Conservation (phyloP, 2,329 filamentous ascomycete genomes). For the Neofusicoccum laricinum region DNA sequence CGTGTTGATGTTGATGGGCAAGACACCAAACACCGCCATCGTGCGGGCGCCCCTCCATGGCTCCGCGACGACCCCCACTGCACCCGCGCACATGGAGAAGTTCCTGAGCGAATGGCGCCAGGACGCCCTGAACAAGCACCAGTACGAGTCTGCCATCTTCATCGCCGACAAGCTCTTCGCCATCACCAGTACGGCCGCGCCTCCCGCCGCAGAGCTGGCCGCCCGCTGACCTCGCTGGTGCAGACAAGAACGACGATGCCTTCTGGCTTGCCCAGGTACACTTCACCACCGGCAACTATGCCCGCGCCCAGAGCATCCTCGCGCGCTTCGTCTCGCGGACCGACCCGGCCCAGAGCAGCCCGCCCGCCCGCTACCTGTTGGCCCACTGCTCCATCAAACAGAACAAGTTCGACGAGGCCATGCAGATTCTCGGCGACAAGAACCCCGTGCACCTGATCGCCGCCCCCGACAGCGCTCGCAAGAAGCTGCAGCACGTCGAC, state of each 20-base stretch:
- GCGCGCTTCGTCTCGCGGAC: constrained; percentile 67
- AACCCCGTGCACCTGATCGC: constrained; percentile 87
- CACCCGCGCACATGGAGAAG: constrained; percentile 67
- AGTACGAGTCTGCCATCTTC: constrained; percentile 95
- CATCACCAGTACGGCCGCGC: constrained; percentile 70
- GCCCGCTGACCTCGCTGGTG: constrained; percentile 17
- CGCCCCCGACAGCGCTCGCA: constrained; percentile 60
- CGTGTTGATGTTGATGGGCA: background rate
- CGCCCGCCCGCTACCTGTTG: constrained; percentile 87
- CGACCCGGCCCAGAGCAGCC: constrained; percentile 75
- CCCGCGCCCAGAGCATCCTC: constrained; percentile 82
- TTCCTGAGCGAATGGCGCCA: constrained; percentile 93
- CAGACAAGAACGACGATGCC: constrained; percentile 89
- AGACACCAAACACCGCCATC: constrained; percentile 8
- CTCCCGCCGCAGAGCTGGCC: background rate
- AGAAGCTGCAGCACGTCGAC: constrained; percentile 69
- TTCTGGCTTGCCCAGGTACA: constrained; percentile 99
- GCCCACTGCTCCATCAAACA: constrained; percentile 95
- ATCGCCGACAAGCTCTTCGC: constrained; percentile 96
- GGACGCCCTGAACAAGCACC: constrained; percentile 91
- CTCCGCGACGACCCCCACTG: background rate
- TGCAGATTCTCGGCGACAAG: constrained; percentile 81
- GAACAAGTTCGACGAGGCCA: constrained; percentile 82
- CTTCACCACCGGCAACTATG: constrained; percentile 93
- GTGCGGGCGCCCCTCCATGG: constrained; percentile 11